These are phyloP conservation scores for Lolium perenne DNA, from an alignment of 176 grass and related monocot genomes.

Conservation along the genomic window DNA sequence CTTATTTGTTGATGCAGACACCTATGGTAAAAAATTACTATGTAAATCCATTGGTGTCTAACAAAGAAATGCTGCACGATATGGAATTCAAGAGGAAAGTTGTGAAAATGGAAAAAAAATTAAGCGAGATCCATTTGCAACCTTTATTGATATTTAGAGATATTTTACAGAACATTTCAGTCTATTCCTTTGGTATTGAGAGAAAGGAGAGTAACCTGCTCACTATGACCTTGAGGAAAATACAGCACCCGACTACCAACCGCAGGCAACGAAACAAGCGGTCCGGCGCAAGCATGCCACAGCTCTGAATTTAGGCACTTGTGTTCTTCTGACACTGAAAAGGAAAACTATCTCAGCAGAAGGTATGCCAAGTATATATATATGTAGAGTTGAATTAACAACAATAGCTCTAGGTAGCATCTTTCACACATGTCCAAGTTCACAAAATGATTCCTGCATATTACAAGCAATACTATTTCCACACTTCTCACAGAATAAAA, in stretches of 20 bases:
- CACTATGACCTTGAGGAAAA: slow-evolving; percentile 90
- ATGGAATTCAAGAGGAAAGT: slow-evolving; percentile 28
- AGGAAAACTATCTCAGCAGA: slow-evolving; percentile 33
- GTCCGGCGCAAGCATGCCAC: slow-evolving; percentile 88
- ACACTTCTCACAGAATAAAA: neutral
- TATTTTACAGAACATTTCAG: slow-evolving; percentile 18
- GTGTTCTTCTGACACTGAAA: slow-evolving; percentile 62
- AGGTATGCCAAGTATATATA: neutral
- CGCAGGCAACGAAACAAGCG: slow-evolving; percentile 69
- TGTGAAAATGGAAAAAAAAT: neutral
- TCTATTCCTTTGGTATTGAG: neutral
- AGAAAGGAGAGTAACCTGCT: slow-evolving; percentile 67
- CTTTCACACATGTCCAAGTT: neutral
- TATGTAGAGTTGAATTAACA: neutral
- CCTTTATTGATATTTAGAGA: neutral
- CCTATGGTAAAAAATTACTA: slow-evolving; percentile 51
- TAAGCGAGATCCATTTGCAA: neutral
- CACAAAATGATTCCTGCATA: neutral
- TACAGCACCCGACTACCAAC: slow-evolving; percentile 79
- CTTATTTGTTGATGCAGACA: slow-evolving; percentile 92
- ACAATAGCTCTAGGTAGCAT: slow-evolving; percentile 21
- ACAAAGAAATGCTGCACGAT: neutral
- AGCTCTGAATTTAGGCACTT: slow-evolving; percentile 82
- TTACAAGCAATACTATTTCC: neutral
- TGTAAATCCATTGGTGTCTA: neutral